phyloP scores from a whole-genome alignment of 208 protist species.

The Lotmaria passim region DNA sequence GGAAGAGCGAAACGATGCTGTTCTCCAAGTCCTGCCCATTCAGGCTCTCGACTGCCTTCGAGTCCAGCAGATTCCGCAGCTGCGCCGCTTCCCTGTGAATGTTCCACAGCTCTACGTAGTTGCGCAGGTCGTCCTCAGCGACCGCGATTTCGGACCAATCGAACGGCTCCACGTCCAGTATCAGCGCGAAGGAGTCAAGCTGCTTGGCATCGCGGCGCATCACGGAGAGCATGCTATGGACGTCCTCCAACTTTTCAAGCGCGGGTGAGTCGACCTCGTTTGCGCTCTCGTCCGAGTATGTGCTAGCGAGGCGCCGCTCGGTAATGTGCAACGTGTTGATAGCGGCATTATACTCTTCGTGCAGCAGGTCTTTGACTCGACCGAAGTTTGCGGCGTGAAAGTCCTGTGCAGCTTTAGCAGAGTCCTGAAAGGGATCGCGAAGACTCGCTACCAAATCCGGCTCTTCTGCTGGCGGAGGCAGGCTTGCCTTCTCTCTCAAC shows the following conservation, averaged over 20 bases:
- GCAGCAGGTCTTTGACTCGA: constrained; percentile 42
- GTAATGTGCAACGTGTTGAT: constrained; percentile 35
- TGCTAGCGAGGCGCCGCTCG: constrained; percentile 37
- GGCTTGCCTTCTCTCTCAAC: constrained; percentile 37
- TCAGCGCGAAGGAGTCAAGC: constrained; percentile 72
- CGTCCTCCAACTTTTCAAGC: constrained; percentile 53
- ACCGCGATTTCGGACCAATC: constrained; percentile 77
- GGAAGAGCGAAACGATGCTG: constrained; percentile 60
- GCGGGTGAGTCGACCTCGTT: constrained; percentile 47
- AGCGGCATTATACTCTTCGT: constrained; percentile 37
- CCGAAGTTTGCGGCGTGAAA: constrained; percentile 36
- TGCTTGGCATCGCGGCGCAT: constrained; percentile 39
- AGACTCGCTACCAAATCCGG: constrained; percentile 38
- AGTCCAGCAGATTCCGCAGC: constrained; percentile 58
- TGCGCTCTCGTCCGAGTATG: constrained; percentile 45
- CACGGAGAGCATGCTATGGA: constrained; percentile 37
- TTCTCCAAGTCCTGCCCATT: constrained; percentile 79
- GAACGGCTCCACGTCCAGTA: constrained; percentile 70
- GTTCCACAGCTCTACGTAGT: constrained; percentile 80
- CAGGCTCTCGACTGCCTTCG: constrained; percentile 51
- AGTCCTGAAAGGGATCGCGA: constrained; percentile 41
- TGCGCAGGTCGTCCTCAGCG: constrained; percentile 60
- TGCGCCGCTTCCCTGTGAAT: constrained; percentile 59
- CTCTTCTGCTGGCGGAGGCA: background rate
- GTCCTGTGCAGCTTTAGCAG: constrained; percentile 43